These are phyloP conservation scores for Pachysandra terminalis DNA, from an alignment of 164 flowering plant genomes.

Conservation along the genomic window DNA sequence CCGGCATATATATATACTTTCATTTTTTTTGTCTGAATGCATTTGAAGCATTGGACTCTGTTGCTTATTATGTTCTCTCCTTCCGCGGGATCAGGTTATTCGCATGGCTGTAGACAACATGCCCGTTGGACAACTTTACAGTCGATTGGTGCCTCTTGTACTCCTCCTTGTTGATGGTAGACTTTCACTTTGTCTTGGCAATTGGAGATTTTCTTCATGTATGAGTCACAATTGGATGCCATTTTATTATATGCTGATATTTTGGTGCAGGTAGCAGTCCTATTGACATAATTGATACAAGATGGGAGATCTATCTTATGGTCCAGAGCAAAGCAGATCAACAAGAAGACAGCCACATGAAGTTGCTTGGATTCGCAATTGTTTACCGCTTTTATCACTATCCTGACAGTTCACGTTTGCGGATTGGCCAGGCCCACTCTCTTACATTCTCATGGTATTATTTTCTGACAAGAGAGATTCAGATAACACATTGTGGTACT, in stretches of 20 bases:
- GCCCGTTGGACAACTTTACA: conserved; percentile 68
- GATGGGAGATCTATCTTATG: conserved; percentile 79
- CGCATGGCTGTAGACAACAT: conserved; percentile 44
- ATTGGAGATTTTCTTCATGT: background rate
- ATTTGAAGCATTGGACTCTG: background rate
- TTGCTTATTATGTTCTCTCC: background rate
- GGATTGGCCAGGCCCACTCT: conserved; percentile 78
- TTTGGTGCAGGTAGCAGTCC: conserved; percentile 79
- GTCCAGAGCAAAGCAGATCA: too few relatives aligned
- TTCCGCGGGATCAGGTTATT: conserved; percentile 43
- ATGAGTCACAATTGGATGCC: background rate
- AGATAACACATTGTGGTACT: too few relatives aligned
- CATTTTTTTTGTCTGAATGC: background rate
- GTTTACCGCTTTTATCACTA: conserved; percentile 77
- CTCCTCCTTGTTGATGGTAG: conserved; percentile 94
- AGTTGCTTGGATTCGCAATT: conserved; percentile 75
- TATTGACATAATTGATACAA: conserved; percentile 76
- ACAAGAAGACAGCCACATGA: conserved; percentile 26
- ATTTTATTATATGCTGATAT: conserved; percentile 2
- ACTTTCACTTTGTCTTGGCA: background rate
- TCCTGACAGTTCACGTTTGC: conserved; percentile 67
- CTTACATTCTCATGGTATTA: too few relatives aligned
- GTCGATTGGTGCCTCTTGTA: conserved; percentile 81
- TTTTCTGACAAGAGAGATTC: too few relatives aligned
- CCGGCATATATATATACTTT: too few relatives aligned